Base-by-base conservation (phyloP, 1,284 basidiomycete species). In the Ganoderma resinaceum region DNA sequence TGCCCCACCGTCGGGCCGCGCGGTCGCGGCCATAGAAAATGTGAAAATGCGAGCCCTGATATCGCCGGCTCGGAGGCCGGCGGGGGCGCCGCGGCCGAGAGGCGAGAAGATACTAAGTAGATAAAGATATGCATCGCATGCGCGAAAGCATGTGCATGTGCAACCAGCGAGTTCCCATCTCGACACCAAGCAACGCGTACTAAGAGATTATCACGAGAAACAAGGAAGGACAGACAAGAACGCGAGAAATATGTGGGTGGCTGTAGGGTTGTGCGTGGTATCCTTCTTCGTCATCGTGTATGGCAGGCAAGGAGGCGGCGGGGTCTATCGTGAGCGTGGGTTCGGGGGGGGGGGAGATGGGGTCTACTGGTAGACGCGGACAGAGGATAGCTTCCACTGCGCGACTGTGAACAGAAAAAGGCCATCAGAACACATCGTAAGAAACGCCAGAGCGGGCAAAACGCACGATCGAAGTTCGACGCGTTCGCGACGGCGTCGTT, bases 401-500 rank as follows among this genome's bases (percentile, higher is more conserved):
- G 88, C 89, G 52, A 74, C 77, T 78, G 69, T 31, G 52, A 26
- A 29, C 18, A 42, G 20, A 3, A 5, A 20, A n/a, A 35, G 62
- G 11, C 9, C 12, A 60, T 59, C 37, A 65, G 40, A 31, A 43
- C 40, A 38, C 29, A 31, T 52, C 35, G 1, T 9, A 40, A 12
- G n/a, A 40, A 58, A n/a, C 16, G 8, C 33, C 1, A 26, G 11
- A n/a, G 2, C 7, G 23, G 23, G 23, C 4, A 35, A 37, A 35
- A 80, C 88, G 78, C 73, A 90, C 89, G 76, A 31, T 78, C 74
- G 77, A 88, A 94, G 81, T 91, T 93, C 14, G 77, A 80, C 16
- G 89, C 84, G 75, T 94, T 83, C 62, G 87, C 83, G 53, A 96
- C 88, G 46, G 86, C 85, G 20, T 89, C 80, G 11, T 82, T 81